These are phyloP conservation scores for Cladosporium sphaerospermum DNA, from an alignment of 2,329 filamentous ascomycete species.

Conservation along the genomic window DNA sequence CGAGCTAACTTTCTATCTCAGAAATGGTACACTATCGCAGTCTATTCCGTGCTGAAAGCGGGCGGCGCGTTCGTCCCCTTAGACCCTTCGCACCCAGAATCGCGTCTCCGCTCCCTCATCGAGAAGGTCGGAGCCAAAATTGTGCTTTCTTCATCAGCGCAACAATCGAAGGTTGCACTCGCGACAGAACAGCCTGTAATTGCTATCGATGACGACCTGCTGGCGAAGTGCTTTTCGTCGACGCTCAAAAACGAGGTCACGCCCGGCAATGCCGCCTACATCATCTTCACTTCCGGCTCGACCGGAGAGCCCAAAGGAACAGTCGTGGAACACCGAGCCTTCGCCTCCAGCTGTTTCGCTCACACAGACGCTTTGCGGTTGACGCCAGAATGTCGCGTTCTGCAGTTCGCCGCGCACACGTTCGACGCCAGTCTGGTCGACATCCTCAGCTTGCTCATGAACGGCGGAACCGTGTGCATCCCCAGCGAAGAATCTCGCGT, in stretches of 20 bases:
- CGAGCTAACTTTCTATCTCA: background rate
- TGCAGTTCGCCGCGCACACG: constrained; percentile 15
- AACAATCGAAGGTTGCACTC: constrained; percentile 7
- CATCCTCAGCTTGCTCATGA: constrained; percentile 12
- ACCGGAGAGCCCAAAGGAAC: constrained; percentile 78
- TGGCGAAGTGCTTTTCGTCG: background rate
- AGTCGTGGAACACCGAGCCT: constrained; percentile 42
- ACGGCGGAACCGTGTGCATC: constrained; percentile 19
- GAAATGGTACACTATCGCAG: constrained; percentile 10
- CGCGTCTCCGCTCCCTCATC: constrained; percentile 6
- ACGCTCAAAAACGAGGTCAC: background rate
- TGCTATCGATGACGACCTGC: constrained; percentile 6
- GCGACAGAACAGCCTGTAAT: background rate
- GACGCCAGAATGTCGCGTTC: constrained; percentile 1
- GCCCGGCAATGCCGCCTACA: constrained; percentile 43
- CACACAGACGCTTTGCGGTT: constrained; percentile 2
- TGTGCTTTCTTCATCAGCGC: constrained; percentile 5
- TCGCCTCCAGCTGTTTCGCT: constrained; percentile 2
- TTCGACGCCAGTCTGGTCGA: constrained; percentile 14
- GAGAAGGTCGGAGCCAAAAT: constrained; percentile 6
- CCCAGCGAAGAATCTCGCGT: constrained; percentile 17
- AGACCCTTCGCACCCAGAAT: constrained; percentile 11
- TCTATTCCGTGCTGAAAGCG: constrained; percentile 29
- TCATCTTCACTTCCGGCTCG: constrained; percentile 78
- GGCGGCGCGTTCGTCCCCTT: constrained; percentile 25